Conservation (phyloP, 306 rosid genomes). For the Delonix regia region DNA sequence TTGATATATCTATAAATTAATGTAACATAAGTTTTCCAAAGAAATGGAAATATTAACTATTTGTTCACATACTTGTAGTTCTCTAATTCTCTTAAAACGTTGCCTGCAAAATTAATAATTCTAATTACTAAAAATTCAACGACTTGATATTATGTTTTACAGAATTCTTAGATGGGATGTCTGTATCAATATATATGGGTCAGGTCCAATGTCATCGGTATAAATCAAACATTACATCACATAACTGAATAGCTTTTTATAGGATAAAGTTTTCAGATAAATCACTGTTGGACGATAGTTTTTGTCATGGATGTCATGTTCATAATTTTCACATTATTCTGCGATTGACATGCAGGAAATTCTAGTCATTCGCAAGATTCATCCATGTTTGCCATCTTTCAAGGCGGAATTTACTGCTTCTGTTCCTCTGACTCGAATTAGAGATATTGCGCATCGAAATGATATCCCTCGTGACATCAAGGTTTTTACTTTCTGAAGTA, state of each 20-base stretch:
- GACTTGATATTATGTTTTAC: not conserved
- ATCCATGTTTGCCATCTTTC: constrained; percentile 96
- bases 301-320: not conserved
- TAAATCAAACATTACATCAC: not conserved
- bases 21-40: not conserved
- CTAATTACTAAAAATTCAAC: not conserved
- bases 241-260: not conserved
- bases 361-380: constrained; percentile 83
- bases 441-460: constrained; percentile 97
- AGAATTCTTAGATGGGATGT: not conserved
- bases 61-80: not conserved
- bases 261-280: not conserved
- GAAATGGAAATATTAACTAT: not conserved
- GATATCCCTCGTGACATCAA: constrained; percentile 96
- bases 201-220: not conserved
- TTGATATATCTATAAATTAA: not conserved
- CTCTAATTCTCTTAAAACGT: not conserved
- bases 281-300: not conserved
- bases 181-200: not conserved
- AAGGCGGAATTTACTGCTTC: constrained; percentile 99
- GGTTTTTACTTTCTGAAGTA: constrained; percentile 52
- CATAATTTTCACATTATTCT: not conserved
- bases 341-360: constrained; percentile 62
- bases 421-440: constrained; percentile 92
- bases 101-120: not conserved